Evolutionary conservation across 306 rosid genomes (phyloP).

Genomic region (Cucurbita pepo): DNA sequence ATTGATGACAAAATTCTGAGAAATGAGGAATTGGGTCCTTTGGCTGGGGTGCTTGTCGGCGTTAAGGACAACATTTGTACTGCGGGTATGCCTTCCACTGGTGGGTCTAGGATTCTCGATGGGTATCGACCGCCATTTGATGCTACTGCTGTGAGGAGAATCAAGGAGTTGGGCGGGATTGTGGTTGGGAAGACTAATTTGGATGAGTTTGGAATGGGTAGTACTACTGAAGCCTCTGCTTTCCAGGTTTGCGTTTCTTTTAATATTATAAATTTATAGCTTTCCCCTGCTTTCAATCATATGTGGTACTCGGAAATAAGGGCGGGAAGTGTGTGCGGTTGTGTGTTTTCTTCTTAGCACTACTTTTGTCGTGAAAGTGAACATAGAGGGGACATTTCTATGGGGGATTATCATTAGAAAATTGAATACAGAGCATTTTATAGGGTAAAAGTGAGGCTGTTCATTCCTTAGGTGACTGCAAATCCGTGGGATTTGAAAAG

Average conservation of each 20-base stretch:
- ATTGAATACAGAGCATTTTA: background rate
- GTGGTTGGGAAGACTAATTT: constrained; percentile 83
- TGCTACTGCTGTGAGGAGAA: constrained; percentile 64
- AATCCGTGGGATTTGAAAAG: constrained; percentile 91
- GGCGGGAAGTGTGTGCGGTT: background rate
- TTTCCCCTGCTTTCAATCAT: background rate
- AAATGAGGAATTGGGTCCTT: constrained; percentile 54
- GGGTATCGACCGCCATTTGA: constrained; percentile 74
- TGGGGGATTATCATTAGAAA: background rate
- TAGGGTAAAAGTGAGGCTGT: constrained; percentile 17
- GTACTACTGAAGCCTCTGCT: constrained; percentile 89
- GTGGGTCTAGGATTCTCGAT: constrained; percentile 59
- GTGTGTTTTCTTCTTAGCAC: background rate
- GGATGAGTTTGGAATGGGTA: constrained; percentile 98
- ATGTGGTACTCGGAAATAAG: background rate
- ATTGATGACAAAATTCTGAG: constrained; percentile 35
- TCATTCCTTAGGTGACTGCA: constrained; percentile 87
- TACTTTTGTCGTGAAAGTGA: background rate
- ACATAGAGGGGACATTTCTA: background rate
- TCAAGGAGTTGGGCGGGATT: constrained; percentile 66
- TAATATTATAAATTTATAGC: background rate
- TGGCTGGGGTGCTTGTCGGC: constrained; percentile 75
- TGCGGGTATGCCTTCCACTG: constrained; percentile 77
- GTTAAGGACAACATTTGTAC: constrained; percentile 94
- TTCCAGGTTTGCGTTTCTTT: constrained; percentile 44